A percentile compares a stretch with the other conserved stretches of the same genome.
phyloP scores from a whole-genome alignment of 495 filamentous ascomycete genomes.

The Hypoxylon intermedium region DNA sequence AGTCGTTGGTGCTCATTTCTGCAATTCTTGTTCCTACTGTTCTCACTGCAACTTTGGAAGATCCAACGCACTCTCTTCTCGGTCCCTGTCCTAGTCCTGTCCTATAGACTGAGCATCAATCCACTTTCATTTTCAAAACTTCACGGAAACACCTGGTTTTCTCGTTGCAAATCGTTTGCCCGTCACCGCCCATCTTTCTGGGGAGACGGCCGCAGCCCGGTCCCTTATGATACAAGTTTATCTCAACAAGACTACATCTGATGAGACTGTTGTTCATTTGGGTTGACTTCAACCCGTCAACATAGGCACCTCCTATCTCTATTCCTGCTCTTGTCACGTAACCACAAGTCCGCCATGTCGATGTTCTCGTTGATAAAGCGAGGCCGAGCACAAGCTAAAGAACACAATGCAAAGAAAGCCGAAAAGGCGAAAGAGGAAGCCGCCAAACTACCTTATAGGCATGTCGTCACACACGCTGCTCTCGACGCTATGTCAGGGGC shows the following conservation, averaged over 20 bases:
- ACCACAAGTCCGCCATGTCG: conserved; percentile 51
- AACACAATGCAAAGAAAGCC: conserved; percentile 54
- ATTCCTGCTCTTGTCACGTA: neutral
- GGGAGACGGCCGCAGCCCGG: neutral
- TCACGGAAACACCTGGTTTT: neutral
- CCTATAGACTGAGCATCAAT: conserved; percentile 1
- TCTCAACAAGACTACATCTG: neutral
- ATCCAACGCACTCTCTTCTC: neutral
- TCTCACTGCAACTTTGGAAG: neutral
- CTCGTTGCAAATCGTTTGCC: neutral
- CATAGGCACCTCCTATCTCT: neutral
- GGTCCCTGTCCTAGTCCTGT: too few relatives aligned
- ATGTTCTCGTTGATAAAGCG: conserved; percentile 59
- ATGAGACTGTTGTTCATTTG: neutral
- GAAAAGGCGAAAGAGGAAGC: conserved; percentile 51
- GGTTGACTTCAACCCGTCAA: neutral
- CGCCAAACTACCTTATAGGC: conserved; percentile 56
- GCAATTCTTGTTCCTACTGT: neutral
- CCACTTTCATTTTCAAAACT: neutral
- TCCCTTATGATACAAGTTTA: neutral
- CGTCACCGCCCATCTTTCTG: neutral
- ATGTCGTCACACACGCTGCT: conserved; percentile 65
- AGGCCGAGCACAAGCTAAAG: conserved; percentile 58
- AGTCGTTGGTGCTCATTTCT: neutral
- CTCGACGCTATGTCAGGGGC: conserved; percentile 62